Evolutionary conservation across 108 stramenopile species (phyloP).

Genomic region (Seminavis robusta): DNA sequence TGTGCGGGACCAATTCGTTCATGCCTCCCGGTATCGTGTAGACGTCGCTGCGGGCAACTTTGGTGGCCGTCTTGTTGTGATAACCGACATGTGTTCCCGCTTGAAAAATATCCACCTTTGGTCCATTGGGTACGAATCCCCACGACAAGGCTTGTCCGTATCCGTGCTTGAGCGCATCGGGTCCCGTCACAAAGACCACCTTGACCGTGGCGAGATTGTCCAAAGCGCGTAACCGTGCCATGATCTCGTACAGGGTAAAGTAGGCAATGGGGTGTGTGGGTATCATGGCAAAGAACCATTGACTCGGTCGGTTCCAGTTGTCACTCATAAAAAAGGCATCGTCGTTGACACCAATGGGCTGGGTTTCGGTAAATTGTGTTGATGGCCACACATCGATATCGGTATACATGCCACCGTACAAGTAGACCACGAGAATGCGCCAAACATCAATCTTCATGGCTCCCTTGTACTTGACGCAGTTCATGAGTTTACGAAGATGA

Average conservation of each 20-base stretch:
- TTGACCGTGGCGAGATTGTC: slow-evolving; percentile 17
- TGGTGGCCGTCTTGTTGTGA: not conserved
- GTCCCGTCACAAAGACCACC: slow-evolving; percentile 36
- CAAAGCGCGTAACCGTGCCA: slow-evolving; percentile 21
- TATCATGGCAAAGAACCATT: slow-evolving; percentile 43
- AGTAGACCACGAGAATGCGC: slow-evolving; percentile 17
- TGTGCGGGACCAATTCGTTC: not conserved
- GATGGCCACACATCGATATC: slow-evolving; percentile 20
- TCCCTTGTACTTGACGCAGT: slow-evolving; percentile 26
- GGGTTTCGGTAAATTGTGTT: slow-evolving; percentile 4
- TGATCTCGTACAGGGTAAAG: slow-evolving; percentile 26
- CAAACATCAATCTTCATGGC: slow-evolving; percentile 26
- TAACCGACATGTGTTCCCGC: not conserved
- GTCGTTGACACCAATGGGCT: slow-evolving; percentile 12
- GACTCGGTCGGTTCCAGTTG: slow-evolving; percentile 25
- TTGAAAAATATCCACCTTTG: not conserved
- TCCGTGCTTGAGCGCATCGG: slow-evolving; percentile 27
- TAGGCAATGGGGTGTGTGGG: slow-evolving; percentile 29
- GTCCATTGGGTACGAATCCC: not conserved
- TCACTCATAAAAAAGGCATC: slow-evolving; percentile 24
- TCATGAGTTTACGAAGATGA: slow-evolving; percentile 14
- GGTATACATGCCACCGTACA: slow-evolving; percentile 21
- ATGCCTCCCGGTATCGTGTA: not conserved
- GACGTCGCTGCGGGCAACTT: not conserved
- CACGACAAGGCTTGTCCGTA: too few species aligned